Percentiles rank a stretch among this genome's conserved stretches.
phyloP scores from a whole-genome alignment of 192 early-diverging fungal genomes.

The Umbelopsis isabellina region DNA sequence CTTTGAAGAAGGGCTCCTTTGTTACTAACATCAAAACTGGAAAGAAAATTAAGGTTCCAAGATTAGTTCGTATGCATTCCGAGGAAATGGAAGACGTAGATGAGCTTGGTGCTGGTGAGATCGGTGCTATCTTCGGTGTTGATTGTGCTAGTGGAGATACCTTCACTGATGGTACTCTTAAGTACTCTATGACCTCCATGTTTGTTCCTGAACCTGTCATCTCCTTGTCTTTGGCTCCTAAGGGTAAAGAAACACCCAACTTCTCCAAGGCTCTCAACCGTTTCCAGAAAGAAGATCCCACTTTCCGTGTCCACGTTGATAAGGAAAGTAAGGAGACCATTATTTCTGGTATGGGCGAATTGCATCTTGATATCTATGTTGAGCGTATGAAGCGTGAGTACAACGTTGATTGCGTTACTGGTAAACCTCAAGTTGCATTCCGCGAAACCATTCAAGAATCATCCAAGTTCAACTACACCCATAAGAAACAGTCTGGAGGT shows the following conservation, averaged over 20 bases:
- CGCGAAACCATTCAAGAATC: slow-evolving; percentile 84
- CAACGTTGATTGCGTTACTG: slow-evolving; percentile 91
- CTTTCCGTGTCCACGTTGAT: slow-evolving; percentile 82
- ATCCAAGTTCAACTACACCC: slow-evolving; percentile 91
- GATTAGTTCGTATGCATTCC: slow-evolving; percentile 98
- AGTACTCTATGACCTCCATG: slow-evolving; percentile 95
- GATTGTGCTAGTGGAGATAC: slow-evolving; percentile 97
- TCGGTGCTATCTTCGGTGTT: slow-evolving; percentile 97
- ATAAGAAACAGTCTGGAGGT: slow-evolving; percentile 99
- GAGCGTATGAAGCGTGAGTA: slow-evolving; percentile 99
- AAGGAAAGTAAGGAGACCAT: slow-evolving; percentile 85
- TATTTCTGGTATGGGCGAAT: slow-evolving; percentile 88
- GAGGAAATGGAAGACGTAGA: slow-evolving; percentile 98
- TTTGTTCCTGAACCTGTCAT: slow-evolving; percentile 97
- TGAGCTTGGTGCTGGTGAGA: slow-evolving; percentile 91
- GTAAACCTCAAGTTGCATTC: slow-evolving; percentile 98
- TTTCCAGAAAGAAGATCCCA: slow-evolving; percentile 86
- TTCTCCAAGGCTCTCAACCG: slow-evolving; percentile 73
- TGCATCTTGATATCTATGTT: slow-evolving; percentile 92
- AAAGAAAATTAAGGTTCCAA: slow-evolving; percentile 93
- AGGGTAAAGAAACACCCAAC: slow-evolving; percentile 82
- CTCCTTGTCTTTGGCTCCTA: slow-evolving; percentile 89
- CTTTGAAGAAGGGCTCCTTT: slow-evolving; percentile 82
- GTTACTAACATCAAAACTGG: slow-evolving; percentile 88
- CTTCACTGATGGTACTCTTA: slow-evolving; percentile 86